phyloP scores from a whole-genome alignment of 768 basidiomycete genomes.

The Vararia minispora region DNA sequence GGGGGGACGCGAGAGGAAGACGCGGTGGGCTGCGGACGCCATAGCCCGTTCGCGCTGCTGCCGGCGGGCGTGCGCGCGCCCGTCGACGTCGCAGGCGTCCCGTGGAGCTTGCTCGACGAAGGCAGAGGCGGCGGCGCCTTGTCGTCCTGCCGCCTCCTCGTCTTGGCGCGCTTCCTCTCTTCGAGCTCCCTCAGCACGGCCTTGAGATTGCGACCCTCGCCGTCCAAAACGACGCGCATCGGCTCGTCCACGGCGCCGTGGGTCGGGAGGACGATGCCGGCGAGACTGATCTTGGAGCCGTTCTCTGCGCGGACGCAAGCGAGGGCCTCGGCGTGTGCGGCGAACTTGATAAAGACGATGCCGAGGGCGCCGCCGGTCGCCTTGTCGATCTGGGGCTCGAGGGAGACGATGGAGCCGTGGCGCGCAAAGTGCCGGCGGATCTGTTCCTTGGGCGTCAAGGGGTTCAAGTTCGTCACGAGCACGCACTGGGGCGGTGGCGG shows the following conservation, averaged over 20 bases:
- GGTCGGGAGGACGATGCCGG: constrained; percentile 26
- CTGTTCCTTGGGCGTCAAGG: constrained; percentile 53
- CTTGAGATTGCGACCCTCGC: constrained; percentile 51
- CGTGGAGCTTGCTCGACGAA: constrained; percentile 7
- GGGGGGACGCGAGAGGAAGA: constrained; percentile 6
- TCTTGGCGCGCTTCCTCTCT: constrained; percentile 32
- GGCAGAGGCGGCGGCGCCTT: too few species aligned
- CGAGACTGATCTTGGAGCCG: constrained; percentile 48
- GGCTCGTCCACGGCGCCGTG: constrained; percentile 38
- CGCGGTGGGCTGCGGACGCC: constrained; percentile 20
- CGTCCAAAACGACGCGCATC: constrained; percentile 72
- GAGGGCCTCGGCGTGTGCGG: constrained; percentile 55
- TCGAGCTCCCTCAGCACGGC: constrained; percentile 60
- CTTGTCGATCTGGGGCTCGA: constrained; percentile 72
- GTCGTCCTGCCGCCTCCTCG: constrained; percentile 33
- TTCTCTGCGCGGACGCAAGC: constrained; percentile 55
- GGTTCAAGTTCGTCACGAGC: constrained; percentile 59
- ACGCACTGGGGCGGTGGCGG: constrained; percentile 68
- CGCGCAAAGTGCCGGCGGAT: constrained; percentile 55
- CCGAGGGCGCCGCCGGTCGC: constrained; percentile 77
- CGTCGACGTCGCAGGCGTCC: constrained; percentile 5
- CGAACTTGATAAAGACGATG: constrained; percentile 63
- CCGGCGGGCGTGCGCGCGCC: constrained; percentile 5
- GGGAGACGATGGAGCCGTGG: constrained; percentile 51
- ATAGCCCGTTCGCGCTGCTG: constrained; percentile 3